These are phyloP conservation scores for Acarospora socialis DNA, from an alignment of 2,329 filamentous ascomycete species.

Conservation along the genomic window DNA sequence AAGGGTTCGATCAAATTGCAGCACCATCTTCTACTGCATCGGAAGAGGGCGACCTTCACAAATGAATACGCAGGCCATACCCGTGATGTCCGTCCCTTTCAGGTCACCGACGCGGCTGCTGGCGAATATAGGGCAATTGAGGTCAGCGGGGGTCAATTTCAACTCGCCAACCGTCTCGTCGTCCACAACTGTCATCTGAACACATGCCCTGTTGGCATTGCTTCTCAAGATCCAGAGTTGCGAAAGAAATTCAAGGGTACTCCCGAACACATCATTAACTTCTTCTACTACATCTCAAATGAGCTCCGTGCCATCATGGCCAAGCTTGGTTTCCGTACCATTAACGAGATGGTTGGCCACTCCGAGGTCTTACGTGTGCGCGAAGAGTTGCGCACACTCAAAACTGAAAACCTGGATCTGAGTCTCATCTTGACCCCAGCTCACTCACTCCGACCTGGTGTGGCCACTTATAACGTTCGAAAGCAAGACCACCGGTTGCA, in stretches of 20 bases:
- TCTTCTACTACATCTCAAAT: conserved; percentile 96
- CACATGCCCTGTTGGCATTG: conserved; percentile 84
- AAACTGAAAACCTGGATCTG: conserved; percentile 86
- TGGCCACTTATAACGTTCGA: conserved; percentile 92
- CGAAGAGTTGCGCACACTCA: conserved; percentile 73
- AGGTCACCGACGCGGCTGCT: no score
- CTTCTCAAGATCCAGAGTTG: conserved; percentile 87
- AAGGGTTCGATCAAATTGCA: no score
- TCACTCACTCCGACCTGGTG: conserved; percentile 86
- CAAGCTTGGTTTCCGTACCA: conserved; percentile 80
- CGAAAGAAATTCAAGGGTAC: conserved; percentile 87
- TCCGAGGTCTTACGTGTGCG: conserved; percentile 75
- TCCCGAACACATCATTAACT: conserved; percentile 95
- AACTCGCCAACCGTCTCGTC: no score
- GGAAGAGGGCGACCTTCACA: no score
- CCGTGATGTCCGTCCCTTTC: no score
- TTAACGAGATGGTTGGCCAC: conserved; percentile 95
- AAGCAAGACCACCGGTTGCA: conserved; percentile 95
- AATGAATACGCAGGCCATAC: no score
- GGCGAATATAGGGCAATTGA: no score
- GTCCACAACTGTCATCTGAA: conserved; percentile 35
- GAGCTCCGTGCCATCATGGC: conserved; percentile 96
- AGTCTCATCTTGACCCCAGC: conserved; percentile 87
- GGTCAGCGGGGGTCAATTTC: no score
- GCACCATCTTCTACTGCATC: no score